Evolutionary conservation across 108 stramenopile genomes (phyloP).

Genomic region (Phaeodactylum tricornutum): DNA sequence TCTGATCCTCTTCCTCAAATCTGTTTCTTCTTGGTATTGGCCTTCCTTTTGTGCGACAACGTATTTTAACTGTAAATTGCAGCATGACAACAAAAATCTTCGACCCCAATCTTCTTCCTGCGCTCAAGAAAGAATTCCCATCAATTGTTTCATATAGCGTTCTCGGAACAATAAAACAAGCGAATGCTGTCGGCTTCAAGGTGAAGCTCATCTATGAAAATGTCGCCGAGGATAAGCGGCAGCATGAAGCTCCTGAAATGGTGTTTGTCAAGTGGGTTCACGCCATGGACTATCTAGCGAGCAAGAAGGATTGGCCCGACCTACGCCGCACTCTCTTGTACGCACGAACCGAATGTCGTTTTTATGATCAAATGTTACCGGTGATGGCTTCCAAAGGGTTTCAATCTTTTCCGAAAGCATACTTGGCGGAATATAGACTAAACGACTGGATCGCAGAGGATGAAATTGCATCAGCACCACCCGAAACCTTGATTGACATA

Average conservation of each 20-base stretch:
- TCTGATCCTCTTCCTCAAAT: too few species aligned
- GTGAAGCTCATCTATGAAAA: background rate
- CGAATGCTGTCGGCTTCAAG: conserved; percentile 25
- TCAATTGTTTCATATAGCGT: conserved; percentile 10
- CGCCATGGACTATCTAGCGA: conserved; percentile 22
- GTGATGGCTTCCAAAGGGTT: conserved; percentile 5
- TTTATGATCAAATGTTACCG: conserved; percentile 59
- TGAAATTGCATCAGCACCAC: conserved; percentile 24
- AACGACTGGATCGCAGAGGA: conserved; percentile 50
- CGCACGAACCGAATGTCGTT: conserved; percentile 59
- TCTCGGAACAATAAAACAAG: conserved; percentile 17
- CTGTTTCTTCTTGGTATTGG: too few species aligned
- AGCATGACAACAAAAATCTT: too few species aligned
- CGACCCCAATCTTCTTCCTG: too few species aligned
- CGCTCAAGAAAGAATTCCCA: too few species aligned
- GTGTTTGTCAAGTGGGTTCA: conserved; percentile 33
- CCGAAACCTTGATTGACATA: background rate
- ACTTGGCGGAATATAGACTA: conserved; percentile 31
- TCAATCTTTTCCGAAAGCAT: conserved; percentile 19
- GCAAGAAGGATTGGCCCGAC: conserved; percentile 61
- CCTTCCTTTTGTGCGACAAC: too few species aligned
- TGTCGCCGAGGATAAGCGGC: background rate
- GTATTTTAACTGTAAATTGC: too few species aligned
- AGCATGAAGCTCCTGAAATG: too few species aligned
- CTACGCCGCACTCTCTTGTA: conserved; percentile 66